Conservation (phyloP, 1,284 basidiomycete species). For the Leccinum angustisporum region DNA sequence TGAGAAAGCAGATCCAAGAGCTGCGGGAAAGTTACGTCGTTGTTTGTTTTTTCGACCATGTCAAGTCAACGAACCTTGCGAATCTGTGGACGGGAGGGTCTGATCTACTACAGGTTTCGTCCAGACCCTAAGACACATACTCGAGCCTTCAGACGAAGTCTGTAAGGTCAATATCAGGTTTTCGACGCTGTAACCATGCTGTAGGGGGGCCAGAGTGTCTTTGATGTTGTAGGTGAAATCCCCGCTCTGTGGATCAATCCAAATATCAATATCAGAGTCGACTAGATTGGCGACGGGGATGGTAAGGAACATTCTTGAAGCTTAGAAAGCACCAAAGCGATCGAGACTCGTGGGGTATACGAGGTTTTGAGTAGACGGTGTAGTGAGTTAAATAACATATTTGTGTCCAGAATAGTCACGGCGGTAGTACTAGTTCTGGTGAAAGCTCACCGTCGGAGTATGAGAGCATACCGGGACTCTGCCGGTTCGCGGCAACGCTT, state of each 20-base stretch:
- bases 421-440: neutral
- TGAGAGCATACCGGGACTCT: neutral
- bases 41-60: neutral
- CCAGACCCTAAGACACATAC: neutral
- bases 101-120: neutral
- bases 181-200: neutral
- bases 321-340: neutral
- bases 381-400: neutral
- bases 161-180: neutral
- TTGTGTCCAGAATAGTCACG: neutral
- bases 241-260: constrained; percentile 1
- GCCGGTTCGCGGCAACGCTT: neutral
- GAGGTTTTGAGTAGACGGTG: neutral
- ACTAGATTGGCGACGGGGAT: constrained; percentile 1
- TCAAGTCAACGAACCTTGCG: neutral
- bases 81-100: neutral
- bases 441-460: neutral
- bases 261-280: neutral
- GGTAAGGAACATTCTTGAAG: constrained; percentile 6
- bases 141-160: neutral
- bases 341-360: neutral
- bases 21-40: neutral
- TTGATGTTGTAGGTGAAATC: constrained; percentile 1
- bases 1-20: neutral
- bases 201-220: neutral